phyloP scores from a whole-genome alignment of 1,284 basidiomycete species.

The Serendipita sp. region DNA sequence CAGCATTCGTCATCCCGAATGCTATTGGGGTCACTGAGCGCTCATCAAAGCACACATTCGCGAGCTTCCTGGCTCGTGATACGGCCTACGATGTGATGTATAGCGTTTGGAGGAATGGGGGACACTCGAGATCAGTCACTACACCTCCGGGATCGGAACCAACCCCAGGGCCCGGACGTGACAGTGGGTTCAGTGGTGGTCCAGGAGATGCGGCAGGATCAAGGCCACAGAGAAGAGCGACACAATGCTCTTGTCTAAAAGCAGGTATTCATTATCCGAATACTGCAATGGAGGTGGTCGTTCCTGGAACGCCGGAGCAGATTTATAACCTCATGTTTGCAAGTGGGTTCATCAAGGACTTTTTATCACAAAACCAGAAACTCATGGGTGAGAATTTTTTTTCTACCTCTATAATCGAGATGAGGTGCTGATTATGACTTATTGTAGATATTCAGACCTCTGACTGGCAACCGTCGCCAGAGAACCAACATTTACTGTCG shows the following conservation, averaged over 20 bases:
- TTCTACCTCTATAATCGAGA: not conserved
- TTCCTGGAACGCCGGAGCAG: conserved; percentile 86
- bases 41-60: conserved; percentile 79
- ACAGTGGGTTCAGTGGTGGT: not conserved
- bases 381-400: conserved; percentile 55
- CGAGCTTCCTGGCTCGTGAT: conserved; percentile 91
- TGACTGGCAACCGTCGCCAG: conserved; percentile 64
- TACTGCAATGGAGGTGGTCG: conserved; percentile 58
- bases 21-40: conserved; percentile 84
- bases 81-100: conserved; percentile 91
- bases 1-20: conserved; percentile 96
- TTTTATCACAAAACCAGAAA: conserved; percentile 79
- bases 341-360: conserved; percentile 90
- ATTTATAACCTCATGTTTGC: conserved; percentile 95
- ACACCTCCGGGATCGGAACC: not conserved
- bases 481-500: conserved; percentile 56
- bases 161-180: not conserved
- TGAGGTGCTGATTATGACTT: conserved; percentile 8
- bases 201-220: not conserved
- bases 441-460: conserved; percentile 74
- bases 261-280: conserved; percentile 62
- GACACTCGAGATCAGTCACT: conserved; percentile 35
- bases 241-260: conserved; percentile 63
- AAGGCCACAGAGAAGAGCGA: conserved; percentile 32
- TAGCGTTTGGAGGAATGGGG: conserved; percentile 66